Evolutionary conservation across 768 basidiomycete genomes (phyloP).

Genomic region (Amanita jacksonii): DNA sequence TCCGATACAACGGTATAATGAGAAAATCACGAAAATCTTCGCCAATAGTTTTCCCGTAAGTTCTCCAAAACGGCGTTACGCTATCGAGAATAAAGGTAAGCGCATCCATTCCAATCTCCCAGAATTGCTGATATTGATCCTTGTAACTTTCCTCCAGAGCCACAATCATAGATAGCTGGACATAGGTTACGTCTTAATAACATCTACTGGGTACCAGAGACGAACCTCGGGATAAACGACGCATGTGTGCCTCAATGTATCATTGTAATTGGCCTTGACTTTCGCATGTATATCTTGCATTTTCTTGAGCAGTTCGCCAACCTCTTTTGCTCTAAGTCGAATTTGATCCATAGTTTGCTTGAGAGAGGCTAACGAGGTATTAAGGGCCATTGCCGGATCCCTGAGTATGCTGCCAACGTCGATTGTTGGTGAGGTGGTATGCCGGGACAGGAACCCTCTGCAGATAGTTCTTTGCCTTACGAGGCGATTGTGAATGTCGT

Average conservation of each 20-base stretch:
- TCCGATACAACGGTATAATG: conserved; percentile 73
- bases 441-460: conserved; percentile 30
- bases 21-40: conserved; percentile 74
- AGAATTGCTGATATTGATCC: conserved; percentile 72
- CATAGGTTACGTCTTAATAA: conserved; percentile 3
- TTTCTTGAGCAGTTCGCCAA: conserved; percentile 35
- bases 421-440: conserved; percentile 16
- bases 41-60: conserved; percentile 73
- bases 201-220: neutral
- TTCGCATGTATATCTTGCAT: conserved; percentile 46
- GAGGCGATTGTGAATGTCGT: conserved; percentile 62
- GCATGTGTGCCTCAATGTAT: conserved; percentile 58
- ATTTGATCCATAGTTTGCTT: conserved; percentile 38
- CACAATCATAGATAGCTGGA: conserved; percentile 58
- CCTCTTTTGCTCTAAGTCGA: conserved; percentile 35
- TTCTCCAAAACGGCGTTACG: conserved; percentile 74
- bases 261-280: conserved; percentile 60
- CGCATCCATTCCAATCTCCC: conserved; percentile 74
- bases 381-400: conserved; percentile 42
- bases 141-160: conserved; percentile 71
- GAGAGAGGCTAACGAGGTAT: conserved; percentile 39
- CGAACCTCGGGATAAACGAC: conserved; percentile 69
- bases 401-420: conserved; percentile 34
- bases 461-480: conserved; percentile 50
- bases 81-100: conserved; percentile 68